These are phyloP conservation scores for Coniochaeta sp. DNA, from an alignment of 2,329 filamentous ascomycete genomes.

Conservation along the genomic window DNA sequence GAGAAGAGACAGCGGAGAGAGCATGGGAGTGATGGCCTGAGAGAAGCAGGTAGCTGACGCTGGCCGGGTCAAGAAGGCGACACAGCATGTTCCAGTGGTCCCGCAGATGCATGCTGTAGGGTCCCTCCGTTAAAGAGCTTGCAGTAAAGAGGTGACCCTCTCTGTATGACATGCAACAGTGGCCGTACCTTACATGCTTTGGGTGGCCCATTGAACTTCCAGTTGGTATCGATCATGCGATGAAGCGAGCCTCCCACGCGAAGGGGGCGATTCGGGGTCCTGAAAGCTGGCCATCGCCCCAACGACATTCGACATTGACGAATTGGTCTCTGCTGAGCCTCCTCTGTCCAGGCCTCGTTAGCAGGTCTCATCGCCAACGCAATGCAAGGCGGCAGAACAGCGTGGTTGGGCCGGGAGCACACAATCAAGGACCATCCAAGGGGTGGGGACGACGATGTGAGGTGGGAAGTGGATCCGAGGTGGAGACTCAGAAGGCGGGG, in stretches of 20 bases:
- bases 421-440: background rate
- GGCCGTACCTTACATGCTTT: background rate
- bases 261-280: background rate
- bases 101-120: background rate
- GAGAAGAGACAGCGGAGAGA: background rate
- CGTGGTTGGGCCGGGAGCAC: background rate
- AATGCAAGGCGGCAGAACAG: background rate
- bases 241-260: background rate
- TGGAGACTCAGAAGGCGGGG: background rate
- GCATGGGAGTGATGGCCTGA: background rate
- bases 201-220: background rate
- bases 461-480: background rate
- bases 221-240: background rate
- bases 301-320: background rate
- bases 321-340: background rate
- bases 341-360: background rate
- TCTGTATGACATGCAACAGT: background rate
- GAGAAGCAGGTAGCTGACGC: background rate
- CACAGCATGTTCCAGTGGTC: background rate
- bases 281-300: background rate
- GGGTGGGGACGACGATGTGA: background rate
- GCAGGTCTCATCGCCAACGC: constrained; percentile 1
- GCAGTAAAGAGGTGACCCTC: background rate
- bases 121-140: background rate
- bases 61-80: background rate